Evolutionary conservation across 2,329 filamentous ascomycete species (phyloP).

Genomic region (Fusarium goolgardi): DNA sequence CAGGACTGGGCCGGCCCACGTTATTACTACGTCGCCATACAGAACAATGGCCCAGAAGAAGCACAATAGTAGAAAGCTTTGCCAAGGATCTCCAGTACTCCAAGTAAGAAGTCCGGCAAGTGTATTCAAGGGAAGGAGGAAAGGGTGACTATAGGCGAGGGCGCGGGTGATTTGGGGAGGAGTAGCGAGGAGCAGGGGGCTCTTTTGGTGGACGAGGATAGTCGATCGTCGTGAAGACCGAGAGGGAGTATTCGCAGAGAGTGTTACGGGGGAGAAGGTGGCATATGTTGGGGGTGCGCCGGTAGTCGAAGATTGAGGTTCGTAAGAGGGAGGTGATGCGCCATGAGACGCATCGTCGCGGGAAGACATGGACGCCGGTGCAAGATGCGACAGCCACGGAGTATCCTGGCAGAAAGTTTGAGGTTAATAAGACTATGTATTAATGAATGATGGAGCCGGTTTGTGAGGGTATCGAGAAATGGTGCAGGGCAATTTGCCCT

Average conservation of each 20-base stretch:
- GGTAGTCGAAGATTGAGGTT: constrained; percentile 50
- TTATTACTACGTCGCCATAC: constrained; percentile 86
- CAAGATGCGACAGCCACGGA: constrained; percentile 64
- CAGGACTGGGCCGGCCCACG: constrained; percentile 84
- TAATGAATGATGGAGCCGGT: background rate
- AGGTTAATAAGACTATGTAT: constrained; percentile 34
- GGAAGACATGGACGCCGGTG: constrained; percentile 53
- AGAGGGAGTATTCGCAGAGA: constrained; percentile 73
- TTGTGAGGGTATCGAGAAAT: background rate
- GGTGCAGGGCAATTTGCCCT: constrained; percentile 15
- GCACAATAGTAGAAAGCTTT: constrained; percentile 90
- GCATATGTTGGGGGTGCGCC: constrained; percentile 79
- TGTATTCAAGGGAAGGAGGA: constrained; percentile 88
- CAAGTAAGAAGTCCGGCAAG: constrained; percentile 88
- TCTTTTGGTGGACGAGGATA: constrained; percentile 97
- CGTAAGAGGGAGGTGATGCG: constrained; percentile 51
- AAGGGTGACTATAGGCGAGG: constrained; percentile 94
- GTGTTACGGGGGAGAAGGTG: constrained; percentile 86
- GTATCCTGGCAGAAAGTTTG: constrained; percentile 48
- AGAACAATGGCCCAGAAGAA: constrained; percentile 87
- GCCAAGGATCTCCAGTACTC: constrained; percentile 94
- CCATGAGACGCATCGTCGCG: constrained; percentile 53
- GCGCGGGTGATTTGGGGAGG: constrained; percentile 95
- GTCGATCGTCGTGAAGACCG: constrained; percentile 79
- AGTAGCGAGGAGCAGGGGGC: constrained; percentile 89